phyloP scores from a whole-genome alignment of 805 yeast genomes.

The Spathaspora hagerdaliae region DNA sequence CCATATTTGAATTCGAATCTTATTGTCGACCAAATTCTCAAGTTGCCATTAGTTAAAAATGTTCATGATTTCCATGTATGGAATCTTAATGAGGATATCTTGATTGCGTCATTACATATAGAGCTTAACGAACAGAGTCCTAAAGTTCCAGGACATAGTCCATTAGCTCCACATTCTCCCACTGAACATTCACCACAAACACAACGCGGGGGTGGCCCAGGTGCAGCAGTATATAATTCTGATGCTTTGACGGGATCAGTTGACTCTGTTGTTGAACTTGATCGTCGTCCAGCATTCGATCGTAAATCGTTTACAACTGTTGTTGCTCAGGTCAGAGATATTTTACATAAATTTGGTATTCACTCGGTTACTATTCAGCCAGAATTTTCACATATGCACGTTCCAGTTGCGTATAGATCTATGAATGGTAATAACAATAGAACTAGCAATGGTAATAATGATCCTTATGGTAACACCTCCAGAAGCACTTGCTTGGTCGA shows the following conservation, averaged over 20 bases:
- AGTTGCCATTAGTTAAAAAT: constrained; percentile 70
- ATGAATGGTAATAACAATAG: background rate
- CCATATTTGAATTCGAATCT: constrained; percentile 71
- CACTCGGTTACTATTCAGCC: constrained; percentile 97
- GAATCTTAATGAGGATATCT: constrained; percentile 85
- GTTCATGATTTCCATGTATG: constrained; percentile 96
- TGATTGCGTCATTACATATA: constrained; percentile 87
- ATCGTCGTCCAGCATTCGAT: constrained; percentile 32
- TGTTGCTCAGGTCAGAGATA: constrained; percentile 71
- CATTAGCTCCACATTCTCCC: background rate
- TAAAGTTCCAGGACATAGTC: background rate
- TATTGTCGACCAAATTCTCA: constrained; percentile 63
- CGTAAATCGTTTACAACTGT: constrained; percentile 51
- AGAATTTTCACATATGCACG: constrained; percentile 50
- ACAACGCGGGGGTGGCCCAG: background rate
- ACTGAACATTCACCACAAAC: background rate
- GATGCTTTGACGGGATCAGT: constrained; percentile 23
- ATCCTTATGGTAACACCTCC: constrained; percentile 26
- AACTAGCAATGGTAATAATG: background rate
- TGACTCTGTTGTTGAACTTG: constrained; percentile 31
- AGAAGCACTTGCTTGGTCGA: constrained; percentile 26
- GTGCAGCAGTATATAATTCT: constrained; percentile 8
- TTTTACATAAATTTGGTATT: constrained; percentile 79
- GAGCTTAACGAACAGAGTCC: constrained; percentile 41
- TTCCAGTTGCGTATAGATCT: constrained; percentile 3